Conservation (phyloP, 352 stramenopile species). For the Phytophthora brassicae region DNA sequence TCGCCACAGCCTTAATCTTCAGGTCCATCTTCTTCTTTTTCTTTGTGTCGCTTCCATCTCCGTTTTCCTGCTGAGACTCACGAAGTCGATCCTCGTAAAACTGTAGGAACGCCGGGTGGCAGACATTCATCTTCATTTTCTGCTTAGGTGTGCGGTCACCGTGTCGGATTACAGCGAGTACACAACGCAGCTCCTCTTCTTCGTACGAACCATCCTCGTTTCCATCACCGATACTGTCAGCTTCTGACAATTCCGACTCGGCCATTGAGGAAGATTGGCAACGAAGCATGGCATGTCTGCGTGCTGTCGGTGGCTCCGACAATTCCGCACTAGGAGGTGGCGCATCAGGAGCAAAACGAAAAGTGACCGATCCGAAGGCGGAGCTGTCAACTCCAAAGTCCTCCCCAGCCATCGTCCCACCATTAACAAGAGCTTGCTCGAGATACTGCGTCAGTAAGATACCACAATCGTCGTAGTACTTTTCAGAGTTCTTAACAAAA, state of each 20-base stretch:
- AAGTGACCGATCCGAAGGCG: slow-evolving; percentile 64
- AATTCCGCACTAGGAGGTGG: slow-evolving; percentile 49
- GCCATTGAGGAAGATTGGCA: slow-evolving; percentile 31
- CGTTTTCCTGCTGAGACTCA: slow-evolving; percentile 33
- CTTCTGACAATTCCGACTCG: slow-evolving; percentile 30
- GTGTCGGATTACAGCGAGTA: slow-evolving; percentile 99
- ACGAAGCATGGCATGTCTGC: slow-evolving; percentile 32
- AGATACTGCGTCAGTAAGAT: slow-evolving; percentile 91
- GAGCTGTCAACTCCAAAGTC: slow-evolving; percentile 54
- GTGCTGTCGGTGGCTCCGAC: slow-evolving; percentile 51
- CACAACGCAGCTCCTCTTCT: slow-evolving; percentile 97
- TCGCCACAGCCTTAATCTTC: slow-evolving; percentile 86
- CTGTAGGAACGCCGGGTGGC: slow-evolving; percentile 87
- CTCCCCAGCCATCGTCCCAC: slow-evolving; percentile 32
- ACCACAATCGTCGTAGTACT: slow-evolving; percentile 99
- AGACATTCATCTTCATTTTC: slow-evolving; percentile 98
- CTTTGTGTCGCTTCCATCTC: slow-evolving; percentile 25
- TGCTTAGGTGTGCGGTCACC: slow-evolving; percentile 99
- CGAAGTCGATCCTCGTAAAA: slow-evolving; percentile 70
- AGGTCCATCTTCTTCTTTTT: slow-evolving; percentile 79
- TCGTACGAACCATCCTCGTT: slow-evolving; percentile 40
- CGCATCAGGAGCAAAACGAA: slow-evolving; percentile 55
- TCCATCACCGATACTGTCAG: slow-evolving; percentile 28
- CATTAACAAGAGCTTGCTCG: slow-evolving; percentile 51
- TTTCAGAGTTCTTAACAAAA: slow-evolving; percentile 99